A percentile compares a stretch with the other conserved stretches of the same genome.
Evolutionary conservation across 345 rosid genomes (phyloP).

Genomic region (Salix brachista): DNA sequence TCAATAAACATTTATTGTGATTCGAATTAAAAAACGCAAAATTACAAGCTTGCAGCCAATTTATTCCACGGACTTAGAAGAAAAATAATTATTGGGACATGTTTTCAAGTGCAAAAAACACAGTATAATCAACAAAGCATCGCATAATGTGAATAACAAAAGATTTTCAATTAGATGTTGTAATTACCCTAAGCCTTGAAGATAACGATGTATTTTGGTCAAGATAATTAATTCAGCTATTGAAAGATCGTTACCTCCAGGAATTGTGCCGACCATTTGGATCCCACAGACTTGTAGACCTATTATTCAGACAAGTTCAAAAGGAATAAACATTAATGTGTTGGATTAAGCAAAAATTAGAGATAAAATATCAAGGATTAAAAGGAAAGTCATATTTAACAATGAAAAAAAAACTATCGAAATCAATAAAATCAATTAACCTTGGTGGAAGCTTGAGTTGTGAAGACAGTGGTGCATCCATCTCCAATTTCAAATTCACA

Average conservation of each 20-base stretch:
- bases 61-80: not conserved
- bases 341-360: not conserved
- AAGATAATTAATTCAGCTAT: not conserved
- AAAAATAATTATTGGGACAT: not conserved
- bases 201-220: not conserved
- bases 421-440: constrained; percentile 26
- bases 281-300: constrained; percentile 81
- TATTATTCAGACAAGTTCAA: constrained; percentile 2
- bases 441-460: constrained; percentile 94
- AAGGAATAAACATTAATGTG: no score
- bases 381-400: not conserved
- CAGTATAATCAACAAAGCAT: not conserved
- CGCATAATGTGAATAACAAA: not conserved
- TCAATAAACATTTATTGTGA: not conserved
- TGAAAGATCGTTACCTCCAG: constrained; percentile 50
- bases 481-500: constrained; percentile 59
- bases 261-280: constrained; percentile 59
- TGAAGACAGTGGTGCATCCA: constrained; percentile 68
- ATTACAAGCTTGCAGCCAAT: not conserved
- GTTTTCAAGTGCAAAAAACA: not conserved
- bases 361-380: not conserved
- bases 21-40: not conserved
- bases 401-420: not conserved
- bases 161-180: not conserved
- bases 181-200: not conserved